Conservation (phyloP, 2,329 filamentous ascomycete species). For the Claviceps spartinae region DNA sequence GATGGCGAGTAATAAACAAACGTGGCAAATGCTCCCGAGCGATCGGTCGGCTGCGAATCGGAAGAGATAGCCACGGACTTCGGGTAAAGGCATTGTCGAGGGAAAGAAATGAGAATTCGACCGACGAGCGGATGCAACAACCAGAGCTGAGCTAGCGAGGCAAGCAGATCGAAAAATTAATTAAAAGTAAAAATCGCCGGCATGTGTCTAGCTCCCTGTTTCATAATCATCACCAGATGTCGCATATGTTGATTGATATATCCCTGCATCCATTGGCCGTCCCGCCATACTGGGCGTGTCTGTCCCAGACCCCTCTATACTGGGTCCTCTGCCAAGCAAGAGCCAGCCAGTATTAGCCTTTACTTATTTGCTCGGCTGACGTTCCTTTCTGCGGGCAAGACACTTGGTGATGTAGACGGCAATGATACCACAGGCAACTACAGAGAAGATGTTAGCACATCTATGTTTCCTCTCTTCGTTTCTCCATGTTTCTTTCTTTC, state of each 20-base stretch:
- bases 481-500: not conserved
- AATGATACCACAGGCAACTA: slow-evolving; percentile 21
- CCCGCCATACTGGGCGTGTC: not conserved
- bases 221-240: not conserved
- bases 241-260: not conserved
- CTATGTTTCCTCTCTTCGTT: too few species aligned
- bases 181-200: not conserved
- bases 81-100: too few species aligned
- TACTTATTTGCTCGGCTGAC: slow-evolving; percentile 14
- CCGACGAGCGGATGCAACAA: too few species aligned
- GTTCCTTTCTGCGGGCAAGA: slow-evolving; percentile 12
- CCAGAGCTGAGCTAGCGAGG: too few species aligned
- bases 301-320: not conserved
- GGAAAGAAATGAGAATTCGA: too few species aligned
- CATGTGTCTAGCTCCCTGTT: not conserved
- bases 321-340: not conserved
- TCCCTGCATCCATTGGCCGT: not conserved
- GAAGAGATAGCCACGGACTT: too few species aligned
- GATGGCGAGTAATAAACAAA: not conserved
- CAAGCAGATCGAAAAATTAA: too few species aligned
- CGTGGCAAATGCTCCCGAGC: too few species aligned
- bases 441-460: slow-evolving; percentile 6
- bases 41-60: too few species aligned
- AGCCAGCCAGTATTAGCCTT: slow-evolving; percentile 6
- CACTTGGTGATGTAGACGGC: slow-evolving; percentile 19